Conservation (phyloP, 2,329 filamentous ascomycete genomes). For the Penicillium sp. region DNA sequence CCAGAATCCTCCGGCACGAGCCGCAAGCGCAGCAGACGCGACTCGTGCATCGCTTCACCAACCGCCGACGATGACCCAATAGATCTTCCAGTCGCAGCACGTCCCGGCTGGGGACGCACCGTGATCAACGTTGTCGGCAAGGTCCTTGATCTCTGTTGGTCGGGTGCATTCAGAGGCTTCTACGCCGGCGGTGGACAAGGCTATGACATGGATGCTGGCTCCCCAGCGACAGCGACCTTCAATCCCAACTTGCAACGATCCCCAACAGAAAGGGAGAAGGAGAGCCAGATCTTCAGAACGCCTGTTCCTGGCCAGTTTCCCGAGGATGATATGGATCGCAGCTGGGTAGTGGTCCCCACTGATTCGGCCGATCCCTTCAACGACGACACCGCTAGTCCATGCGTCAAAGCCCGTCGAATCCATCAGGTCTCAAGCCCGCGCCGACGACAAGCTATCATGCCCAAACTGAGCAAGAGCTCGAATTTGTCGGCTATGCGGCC, state of each 20-base stretch:
- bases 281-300: conserved; percentile 34
- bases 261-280: conserved; percentile 22
- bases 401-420: conserved; percentile 19
- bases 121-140: conserved; percentile 57
- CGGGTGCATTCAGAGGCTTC: conserved; percentile 74
- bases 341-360: conserved; percentile 67
- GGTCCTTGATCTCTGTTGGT: conserved; percentile 80
- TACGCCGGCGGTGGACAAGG: conserved; percentile 78
- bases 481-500: conserved; percentile 14
- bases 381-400: conserved; percentile 17
- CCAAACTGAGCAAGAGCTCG: conserved; percentile 26
- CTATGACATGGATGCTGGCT: conserved; percentile 57
- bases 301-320: conserved; percentile 58
- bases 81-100: conserved; percentile 10
- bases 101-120: conserved; percentile 41
- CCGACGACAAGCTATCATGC: conserved; percentile 27
- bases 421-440: conserved; percentile 23
- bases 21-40: conserved; percentile 36
- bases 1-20: conserved; percentile 22
- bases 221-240: conserved; percentile 15
- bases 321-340: conserved; percentile 57
- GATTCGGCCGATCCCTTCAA: conserved; percentile 18
- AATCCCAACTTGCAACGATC: conserved; percentile 32
- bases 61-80: conserved; percentile 12
- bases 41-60: conserved; percentile 29